phyloP scores from a whole-genome alignment of 2,329 filamentous ascomycete genomes.

The Claviceps sp. region DNA sequence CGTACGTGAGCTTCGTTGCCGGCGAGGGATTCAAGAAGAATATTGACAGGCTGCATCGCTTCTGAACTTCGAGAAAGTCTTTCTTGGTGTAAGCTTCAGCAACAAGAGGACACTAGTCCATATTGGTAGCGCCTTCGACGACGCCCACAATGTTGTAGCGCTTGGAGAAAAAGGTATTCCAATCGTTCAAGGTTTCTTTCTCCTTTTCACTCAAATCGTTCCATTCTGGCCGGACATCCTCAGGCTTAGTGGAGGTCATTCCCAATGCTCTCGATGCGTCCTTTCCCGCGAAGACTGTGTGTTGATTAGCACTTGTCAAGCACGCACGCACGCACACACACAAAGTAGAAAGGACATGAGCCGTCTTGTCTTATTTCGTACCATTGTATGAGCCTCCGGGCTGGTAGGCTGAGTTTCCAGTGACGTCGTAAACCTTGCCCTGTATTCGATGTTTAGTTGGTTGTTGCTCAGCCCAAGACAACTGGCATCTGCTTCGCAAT shows the following conservation, averaged over 20 bases:
- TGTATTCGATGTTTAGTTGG: conserved; percentile 22
- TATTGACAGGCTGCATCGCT: not conserved
- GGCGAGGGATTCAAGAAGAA: too few relatives aligned
- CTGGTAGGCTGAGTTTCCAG: conserved; percentile 74
- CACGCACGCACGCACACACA: too few relatives aligned
- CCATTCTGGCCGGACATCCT: conserved; percentile 77
- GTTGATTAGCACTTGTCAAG: not conserved
- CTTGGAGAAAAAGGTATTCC: conserved; percentile 94
- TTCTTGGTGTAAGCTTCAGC: not conserved
- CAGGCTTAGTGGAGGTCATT: conserved; percentile 70
- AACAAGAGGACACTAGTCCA: conserved; percentile 19
- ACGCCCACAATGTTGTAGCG: conserved; percentile 80
- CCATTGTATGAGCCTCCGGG: conserved; percentile 75
- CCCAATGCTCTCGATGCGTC: conserved; percentile 89
- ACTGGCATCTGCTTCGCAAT: not conserved
- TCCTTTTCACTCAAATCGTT: conserved; percentile 72
- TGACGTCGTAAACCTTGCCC: conserved; percentile 92
- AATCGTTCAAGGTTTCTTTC: conserved; percentile 75
- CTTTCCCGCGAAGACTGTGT: conserved; percentile 81
- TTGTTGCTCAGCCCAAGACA: not conserved
- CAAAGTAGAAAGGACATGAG: too few relatives aligned
- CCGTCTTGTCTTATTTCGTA: conserved; percentile 28
- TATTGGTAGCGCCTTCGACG: conserved; percentile 48
- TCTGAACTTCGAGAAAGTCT: not conserved
- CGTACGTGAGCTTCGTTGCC: too few relatives aligned